Percentiles rank a stretch among this genome's conserved stretches.
These are phyloP conservation scores for Penicillium verhagenii DNA, from an alignment of 495 filamentous ascomycete species.

Conservation along the genomic window DNA sequence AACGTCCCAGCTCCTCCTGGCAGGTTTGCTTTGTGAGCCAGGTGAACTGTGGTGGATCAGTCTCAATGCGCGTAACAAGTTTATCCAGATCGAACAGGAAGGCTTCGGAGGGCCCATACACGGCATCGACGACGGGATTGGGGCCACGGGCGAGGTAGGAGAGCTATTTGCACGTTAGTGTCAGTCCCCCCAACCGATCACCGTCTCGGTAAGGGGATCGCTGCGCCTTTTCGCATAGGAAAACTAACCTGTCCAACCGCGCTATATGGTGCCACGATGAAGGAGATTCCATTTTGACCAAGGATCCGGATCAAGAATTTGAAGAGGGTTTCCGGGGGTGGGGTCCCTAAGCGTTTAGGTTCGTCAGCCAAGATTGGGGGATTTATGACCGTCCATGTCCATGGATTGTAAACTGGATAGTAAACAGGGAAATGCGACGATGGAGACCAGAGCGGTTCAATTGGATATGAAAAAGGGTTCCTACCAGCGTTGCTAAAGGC, in stretches of 20 bases:
- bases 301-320: constrained; percentile 74
- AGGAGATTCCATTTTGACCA: constrained; percentile 64
- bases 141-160: constrained; percentile 73
- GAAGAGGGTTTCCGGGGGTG: constrained; percentile 60
- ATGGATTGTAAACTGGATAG: not conserved
- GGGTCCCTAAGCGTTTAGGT: constrained; percentile 45
- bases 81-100: constrained; percentile 85
- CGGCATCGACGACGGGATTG: constrained; percentile 67
- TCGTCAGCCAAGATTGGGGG: constrained; percentile 17
- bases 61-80: constrained; percentile 76
- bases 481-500: constrained; percentile 82
- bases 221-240: not conserved
- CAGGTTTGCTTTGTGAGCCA: constrained; percentile 72
- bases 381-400: not conserved
- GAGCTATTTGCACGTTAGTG: constrained; percentile 52
- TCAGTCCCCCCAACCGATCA: constrained; percentile 5
- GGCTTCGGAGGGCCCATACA: constrained; percentile 84
- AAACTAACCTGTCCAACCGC: constrained; percentile 77
- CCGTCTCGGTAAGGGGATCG: not conserved
- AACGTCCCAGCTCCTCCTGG: constrained; percentile 64
- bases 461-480: constrained; percentile 14
- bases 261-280: constrained; percentile 85
- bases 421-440: too few relatives aligned
- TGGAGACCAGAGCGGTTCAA: constrained; percentile 1
- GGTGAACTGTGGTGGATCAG: constrained; percentile 60